phyloP scores from a whole-genome alignment of 2,329 filamentous ascomycete genomes.

The Scortechinia acanthostroma region DNA sequence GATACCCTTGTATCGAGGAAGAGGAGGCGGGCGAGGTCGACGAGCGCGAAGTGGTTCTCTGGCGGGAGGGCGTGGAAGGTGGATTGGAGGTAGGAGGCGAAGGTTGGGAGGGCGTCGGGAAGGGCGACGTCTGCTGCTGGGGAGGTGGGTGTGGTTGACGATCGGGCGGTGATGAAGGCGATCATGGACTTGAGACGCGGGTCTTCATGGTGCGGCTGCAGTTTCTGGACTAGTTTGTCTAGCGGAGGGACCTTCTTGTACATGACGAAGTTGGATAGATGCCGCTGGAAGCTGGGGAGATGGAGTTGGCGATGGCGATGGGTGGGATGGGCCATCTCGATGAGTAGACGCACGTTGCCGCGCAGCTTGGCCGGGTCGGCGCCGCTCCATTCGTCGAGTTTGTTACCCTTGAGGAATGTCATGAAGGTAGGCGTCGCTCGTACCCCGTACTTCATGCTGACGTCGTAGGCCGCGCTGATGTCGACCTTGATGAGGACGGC shows the following conservation, averaged over 20 bases:
- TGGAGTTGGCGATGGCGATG: slow-evolving; percentile 49
- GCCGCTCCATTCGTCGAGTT: slow-evolving; percentile 75
- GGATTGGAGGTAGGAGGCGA: slow-evolving; percentile 24
- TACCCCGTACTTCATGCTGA: slow-evolving; percentile 60
- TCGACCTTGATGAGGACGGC: slow-evolving; percentile 78
- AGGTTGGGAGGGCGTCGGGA: background rate
- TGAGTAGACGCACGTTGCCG: slow-evolving; percentile 65
- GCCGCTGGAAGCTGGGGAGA: slow-evolving; percentile 43
- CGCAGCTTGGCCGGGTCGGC: slow-evolving; percentile 63
- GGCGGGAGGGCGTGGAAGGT: slow-evolving; percentile 32
- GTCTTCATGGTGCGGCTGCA: slow-evolving; percentile 50
- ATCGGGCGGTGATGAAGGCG: background rate
- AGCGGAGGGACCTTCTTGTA: slow-evolving; percentile 55
- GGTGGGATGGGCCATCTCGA: slow-evolving; percentile 51
- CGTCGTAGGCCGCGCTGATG: slow-evolving; percentile 56
- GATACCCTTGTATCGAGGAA: slow-evolving; percentile 51
- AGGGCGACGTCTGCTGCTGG: background rate
- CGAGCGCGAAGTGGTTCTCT: slow-evolving; percentile 47
- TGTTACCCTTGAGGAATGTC: slow-evolving; percentile 70
- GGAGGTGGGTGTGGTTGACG: background rate
- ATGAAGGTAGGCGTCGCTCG: slow-evolving; percentile 82
- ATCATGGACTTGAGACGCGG: slow-evolving; percentile 13
- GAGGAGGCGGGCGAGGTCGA: slow-evolving; percentile 52
- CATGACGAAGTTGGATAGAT: slow-evolving; percentile 37
- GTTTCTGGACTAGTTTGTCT: slow-evolving; percentile 52